Evolutionary conservation across 1,284 basidiomycete genomes (phyloP).

Genomic region (Apiotrichum brassicae): DNA sequence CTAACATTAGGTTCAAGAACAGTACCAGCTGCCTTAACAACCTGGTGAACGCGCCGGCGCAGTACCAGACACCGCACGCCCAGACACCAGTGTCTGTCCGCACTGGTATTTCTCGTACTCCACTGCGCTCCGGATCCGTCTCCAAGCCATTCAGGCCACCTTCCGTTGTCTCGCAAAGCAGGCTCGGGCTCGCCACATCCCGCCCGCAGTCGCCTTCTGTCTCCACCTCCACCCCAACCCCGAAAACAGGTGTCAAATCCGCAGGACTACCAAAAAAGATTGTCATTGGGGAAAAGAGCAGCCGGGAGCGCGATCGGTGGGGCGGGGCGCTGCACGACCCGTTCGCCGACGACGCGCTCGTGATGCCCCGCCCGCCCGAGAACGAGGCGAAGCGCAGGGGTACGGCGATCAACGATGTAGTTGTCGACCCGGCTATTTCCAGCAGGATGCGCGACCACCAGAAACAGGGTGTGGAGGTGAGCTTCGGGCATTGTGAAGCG

Average conservation of each 20-base stretch:
- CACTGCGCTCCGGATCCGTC: constrained; percentile 17
- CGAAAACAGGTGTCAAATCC: no score
- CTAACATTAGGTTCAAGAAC: constrained; percentile 26
- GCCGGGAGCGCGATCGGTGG: constrained; percentile 27
- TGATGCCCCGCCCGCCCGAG: constrained; percentile 73
- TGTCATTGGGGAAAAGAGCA: constrained; percentile 36
- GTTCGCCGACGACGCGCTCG: constrained; percentile 64
- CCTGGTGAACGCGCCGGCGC: constrained; percentile 4
- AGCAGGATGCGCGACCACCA: constrained; percentile 82
- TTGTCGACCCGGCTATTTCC: constrained; percentile 83
- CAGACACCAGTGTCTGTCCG: not conserved
- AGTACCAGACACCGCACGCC: not conserved
- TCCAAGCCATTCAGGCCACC: constrained; percentile 32
- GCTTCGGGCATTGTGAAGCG: constrained; percentile 3
- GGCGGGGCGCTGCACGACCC: constrained; percentile 54
- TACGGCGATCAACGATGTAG: constrained; percentile 65
- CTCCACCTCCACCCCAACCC: constrained; percentile 18
- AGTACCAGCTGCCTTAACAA: constrained; percentile 29
- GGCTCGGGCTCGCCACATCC: no score
- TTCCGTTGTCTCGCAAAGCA: not conserved
- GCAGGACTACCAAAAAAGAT: no score
- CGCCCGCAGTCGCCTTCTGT: constrained; percentile 25
- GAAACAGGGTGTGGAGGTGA: constrained; percentile 61
- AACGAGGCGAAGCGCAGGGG: constrained; percentile 62
- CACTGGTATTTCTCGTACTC: not conserved